Percentiles rank a stretch among this genome's conserved stretches.
These are phyloP conservation scores for Trichoderma gamsii DNA, from an alignment of 495 filamentous ascomycete genomes.

Conservation along the genomic window DNA sequence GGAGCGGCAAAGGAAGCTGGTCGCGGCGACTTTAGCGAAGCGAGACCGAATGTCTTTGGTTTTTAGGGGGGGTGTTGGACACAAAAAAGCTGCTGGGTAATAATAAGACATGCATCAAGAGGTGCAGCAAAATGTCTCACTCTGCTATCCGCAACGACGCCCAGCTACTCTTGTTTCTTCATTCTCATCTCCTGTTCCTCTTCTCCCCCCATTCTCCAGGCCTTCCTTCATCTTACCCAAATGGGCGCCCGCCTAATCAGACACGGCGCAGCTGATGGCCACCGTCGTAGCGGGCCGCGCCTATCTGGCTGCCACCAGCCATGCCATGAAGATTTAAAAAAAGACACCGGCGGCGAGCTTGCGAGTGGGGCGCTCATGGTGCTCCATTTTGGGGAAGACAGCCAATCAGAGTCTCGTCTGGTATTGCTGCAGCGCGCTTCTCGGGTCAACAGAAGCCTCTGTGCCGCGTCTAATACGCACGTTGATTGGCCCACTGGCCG, in stretches of 20 bases:
- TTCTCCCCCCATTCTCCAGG: background rate
- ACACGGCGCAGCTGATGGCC: conserved; percentile 5
- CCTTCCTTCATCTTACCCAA: background rate
- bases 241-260: background rate
- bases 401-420: background rate
- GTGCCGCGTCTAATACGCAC: conserved; percentile 2
- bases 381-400: background rate
- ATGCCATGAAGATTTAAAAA: background rate
- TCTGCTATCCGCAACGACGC: too few species aligned
- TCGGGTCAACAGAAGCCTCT: background rate
- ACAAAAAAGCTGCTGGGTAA: too few species aligned
- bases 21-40: conserved; percentile 1
- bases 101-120: too few species aligned
- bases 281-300: background rate
- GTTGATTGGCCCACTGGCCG: background rate
- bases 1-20: background rate
- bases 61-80: background rate
- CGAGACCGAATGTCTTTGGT: background rate
- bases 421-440: conserved; percentile 10
- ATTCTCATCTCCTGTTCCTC: background rate
- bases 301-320: conserved; percentile 3
- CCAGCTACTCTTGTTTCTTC: background rate
- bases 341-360: background rate
- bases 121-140: too few species aligned
- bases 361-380: background rate